Base-by-base conservation (phyloP, 805 yeast genomes). In the Starmerella apicola region DNA sequence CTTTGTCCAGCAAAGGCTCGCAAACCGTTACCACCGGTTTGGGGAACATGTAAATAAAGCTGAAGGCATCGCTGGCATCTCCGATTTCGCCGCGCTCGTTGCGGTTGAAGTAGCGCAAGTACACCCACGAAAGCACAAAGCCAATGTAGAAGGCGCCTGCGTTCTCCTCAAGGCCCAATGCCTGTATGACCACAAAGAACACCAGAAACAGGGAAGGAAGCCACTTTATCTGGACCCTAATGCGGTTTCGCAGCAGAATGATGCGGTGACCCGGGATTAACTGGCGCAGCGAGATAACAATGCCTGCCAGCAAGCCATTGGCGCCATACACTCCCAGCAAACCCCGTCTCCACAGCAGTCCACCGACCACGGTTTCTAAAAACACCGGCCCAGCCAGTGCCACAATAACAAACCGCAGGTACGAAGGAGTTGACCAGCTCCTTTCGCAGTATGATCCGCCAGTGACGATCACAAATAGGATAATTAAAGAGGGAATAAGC, bases 51-150 rank as follows among this genome's bases (percentile, higher is more conserved):
- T 79, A 78, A 24, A 78, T 76, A 46, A 86, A 67, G 40, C 81
- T 76, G 64, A 86, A 86, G 1, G 88, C 80, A 50, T 86, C 95
- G 0, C 91, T 77, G 0, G 95, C 94, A 58, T 85, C 95, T 28
- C 96, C 95, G 21, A 70, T 59, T 9, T 76, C 61, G 55, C 25
- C 49, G 13, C 40, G 53, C 77, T 44, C 77, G 61, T n/a, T 66
- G 56, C 53, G 23, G 24, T 84, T 91, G 63, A 63, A 76, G 58
- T 83, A 86, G 49, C 97, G 69, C 50, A 86, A 65, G 56, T 84
- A 88, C 34, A 62, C 55, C 82, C 88, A 86, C 15, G 86, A 66
- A 2, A 74, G 63, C 36, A 81, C 59, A 51, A 86, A 84, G 6
- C 68, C 68, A 3, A 52, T 22, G 55, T 58, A 54, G 20, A 60